A percentile compares a stretch with the other conserved stretches of the same genome.
Evolutionary conservation across 1,139 yeast species (phyloP).

Genomic region (Blastobotrys apis): DNA sequence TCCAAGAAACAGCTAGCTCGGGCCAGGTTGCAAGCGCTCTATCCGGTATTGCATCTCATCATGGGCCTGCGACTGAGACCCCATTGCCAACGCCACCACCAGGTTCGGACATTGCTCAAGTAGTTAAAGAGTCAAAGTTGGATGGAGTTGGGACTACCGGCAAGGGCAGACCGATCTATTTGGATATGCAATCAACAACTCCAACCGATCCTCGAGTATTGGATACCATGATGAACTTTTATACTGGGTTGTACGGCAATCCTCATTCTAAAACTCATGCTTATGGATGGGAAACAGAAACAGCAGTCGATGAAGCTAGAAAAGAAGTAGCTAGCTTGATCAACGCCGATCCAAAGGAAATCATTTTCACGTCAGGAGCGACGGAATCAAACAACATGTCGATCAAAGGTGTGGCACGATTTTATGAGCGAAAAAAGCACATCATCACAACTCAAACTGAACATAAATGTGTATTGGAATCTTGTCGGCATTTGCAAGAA

Average conservation of each 20-base stretch:
- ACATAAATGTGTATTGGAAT: conserved; percentile 95
- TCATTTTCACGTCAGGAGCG: conserved; percentile 95
- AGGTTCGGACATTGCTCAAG: conserved; percentile 27
- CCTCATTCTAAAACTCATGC: conserved; percentile 97
- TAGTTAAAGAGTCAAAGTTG: conserved; percentile 22
- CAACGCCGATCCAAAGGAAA: conserved; percentile 93
- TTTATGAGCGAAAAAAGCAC: conserved; percentile 85
- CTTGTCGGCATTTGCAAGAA: conserved; percentile 90
- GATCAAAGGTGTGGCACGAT: conserved; percentile 91
- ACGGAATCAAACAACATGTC: conserved; percentile 96
- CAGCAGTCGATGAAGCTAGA: conserved; percentile 85
- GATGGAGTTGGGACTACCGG: conserved; percentile 18
- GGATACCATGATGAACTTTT: conserved; percentile 88
- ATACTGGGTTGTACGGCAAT: conserved; percentile 92
- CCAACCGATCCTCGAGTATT: conserved; percentile 97
- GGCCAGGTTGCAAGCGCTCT: conserved; percentile 22
- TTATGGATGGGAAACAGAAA: conserved; percentile 99
- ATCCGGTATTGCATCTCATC: conserved; percentile 15
- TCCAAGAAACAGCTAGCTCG: conserved; percentile 12
- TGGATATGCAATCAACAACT: conserved; percentile 97
- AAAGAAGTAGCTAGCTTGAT: conserved; percentile 75
- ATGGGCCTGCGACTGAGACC: conserved; percentile 1
- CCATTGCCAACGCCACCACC: conserved; percentile 20
- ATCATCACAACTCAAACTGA: conserved; percentile 95
- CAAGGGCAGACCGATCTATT: conserved; percentile 68